Base-by-base conservation (phyloP, 2,329 filamentous ascomycete genomes). In the Epicoccum nigrum region DNA sequence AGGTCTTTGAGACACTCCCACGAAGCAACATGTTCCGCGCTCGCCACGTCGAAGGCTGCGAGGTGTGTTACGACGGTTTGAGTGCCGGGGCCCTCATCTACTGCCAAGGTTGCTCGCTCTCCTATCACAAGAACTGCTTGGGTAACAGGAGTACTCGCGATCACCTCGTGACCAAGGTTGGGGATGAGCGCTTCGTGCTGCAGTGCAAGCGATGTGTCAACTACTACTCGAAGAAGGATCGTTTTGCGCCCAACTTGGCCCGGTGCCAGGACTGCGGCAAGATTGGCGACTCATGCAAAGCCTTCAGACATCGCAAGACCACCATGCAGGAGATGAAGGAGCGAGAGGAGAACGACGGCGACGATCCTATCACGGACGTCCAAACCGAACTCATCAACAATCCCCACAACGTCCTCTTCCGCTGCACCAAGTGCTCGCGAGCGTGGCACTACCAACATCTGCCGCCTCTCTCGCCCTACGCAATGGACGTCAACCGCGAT, bases 131-230 rank as follows among this genome's bases (percentile, higher is more conserved):
- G 70, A 76, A 76, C 32, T 99, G 94, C 67, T 79, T 99, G 21
- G 92, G 93, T 1, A 79, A 81, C 40, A 84, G 94, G 41, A 83
- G 82, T 43, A 78, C 72, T 11, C 83, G 94, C 54, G 91, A 96
- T n/a, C 94, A 97, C 70, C 77, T 94, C 28, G 90, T 90, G 8
- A 97, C 92, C 19, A 99, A 97, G 70, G 74, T 97, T 44, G 86
- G 80, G 2, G 79, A 87, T 1, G 85, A 87, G 2, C 75, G 87
- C 30, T 97, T 96, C 62, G 86, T 99, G 13, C 77, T 99, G 31
- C 94, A 99, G 69, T 99, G 94, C 75, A 87, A 86, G 59, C 88
- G 86, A 49, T 99, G 94, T 69, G 82, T 97, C 55, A 87, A 87
- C 3, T 68, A 81, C 16, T 81, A 86, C 37, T 77, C 79, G 54